Conservation (phyloP, 192 early-diverging fungal species). For the Podila minutissima region DNA sequence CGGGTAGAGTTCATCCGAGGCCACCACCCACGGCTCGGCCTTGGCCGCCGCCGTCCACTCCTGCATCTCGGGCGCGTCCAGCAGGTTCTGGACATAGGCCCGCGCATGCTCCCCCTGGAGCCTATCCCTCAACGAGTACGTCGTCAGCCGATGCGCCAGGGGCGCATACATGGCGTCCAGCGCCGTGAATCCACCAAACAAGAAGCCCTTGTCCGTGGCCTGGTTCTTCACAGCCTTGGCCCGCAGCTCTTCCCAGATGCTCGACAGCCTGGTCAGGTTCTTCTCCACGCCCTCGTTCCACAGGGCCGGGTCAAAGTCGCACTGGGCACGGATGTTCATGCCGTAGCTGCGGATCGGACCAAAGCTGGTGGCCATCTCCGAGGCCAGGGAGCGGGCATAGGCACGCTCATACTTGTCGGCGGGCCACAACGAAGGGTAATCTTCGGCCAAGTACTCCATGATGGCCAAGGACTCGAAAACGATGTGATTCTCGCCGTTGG, state of each 20-base stretch:
- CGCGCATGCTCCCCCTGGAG: slow-evolving; percentile 24
- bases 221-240: slow-evolving; percentile 29
- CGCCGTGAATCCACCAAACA: slow-evolving; percentile 52
- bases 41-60: slow-evolving; percentile 34
- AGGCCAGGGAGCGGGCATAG: slow-evolving; percentile 38
- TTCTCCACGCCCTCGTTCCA: slow-evolving; percentile 16
- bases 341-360: slow-evolving; percentile 25
- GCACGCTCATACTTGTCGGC: slow-evolving; percentile 36
- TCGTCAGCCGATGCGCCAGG: slow-evolving; percentile 23
- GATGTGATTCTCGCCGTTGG: slow-evolving; percentile 31
- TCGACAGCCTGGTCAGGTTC: slow-evolving; percentile 19
- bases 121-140: slow-evolving; percentile 14
- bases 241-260: slow-evolving; percentile 45
- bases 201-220: slow-evolving; percentile 38
- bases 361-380: slow-evolving; percentile 51
- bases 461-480: slow-evolving; percentile 51
- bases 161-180: slow-evolving; percentile 55
- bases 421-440: slow-evolving; percentile 47
- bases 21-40: slow-evolving; percentile 35
- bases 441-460: slow-evolving; percentile 49
- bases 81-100: slow-evolving; percentile 28
- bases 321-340: slow-evolving; percentile 37
- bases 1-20: slow-evolving; percentile 20
- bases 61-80: slow-evolving; percentile 21
- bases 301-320: slow-evolving; percentile 17